Conservation (phyloP, 192 early-diverging fungal genomes). For the Coemansia umbellata region DNA sequence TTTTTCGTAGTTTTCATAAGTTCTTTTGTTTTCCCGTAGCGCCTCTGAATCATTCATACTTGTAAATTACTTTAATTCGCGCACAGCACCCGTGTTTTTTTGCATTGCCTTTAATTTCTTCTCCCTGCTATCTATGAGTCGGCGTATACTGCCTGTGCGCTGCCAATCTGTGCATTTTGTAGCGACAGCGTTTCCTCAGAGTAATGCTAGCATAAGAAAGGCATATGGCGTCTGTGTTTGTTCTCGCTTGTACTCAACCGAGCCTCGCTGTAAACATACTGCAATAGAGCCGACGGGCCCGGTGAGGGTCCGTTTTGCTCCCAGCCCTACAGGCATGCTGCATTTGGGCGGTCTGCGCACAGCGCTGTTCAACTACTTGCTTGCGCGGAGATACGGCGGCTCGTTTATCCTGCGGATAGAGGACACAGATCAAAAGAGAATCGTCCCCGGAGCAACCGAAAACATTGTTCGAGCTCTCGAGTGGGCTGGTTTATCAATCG, state of each 20-base stretch:
- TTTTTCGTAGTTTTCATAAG: too few species aligned
- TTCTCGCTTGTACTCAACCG: not conserved
- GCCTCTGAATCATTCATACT: too few species aligned
- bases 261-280: not conserved
- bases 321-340: constrained; percentile 87
- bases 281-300: constrained; percentile 37
- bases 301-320: constrained; percentile 86
- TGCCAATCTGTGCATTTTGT: too few species aligned
- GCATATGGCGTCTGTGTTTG: too few species aligned
- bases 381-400: constrained; percentile 71
- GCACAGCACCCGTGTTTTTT: too few species aligned
- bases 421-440: constrained; percentile 84
- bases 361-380: constrained; percentile 85
- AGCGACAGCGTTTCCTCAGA: too few species aligned
- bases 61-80: too few species aligned
- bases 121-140: not conserved
- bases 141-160: too few species aligned
- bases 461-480: constrained; percentile 60
- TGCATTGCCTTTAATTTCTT: too few species aligned
- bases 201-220: too few species aligned
- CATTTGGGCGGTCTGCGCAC: constrained; percentile 93
- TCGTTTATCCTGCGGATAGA: constrained; percentile 86
- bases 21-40: too few species aligned
- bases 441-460: constrained; percentile 69
- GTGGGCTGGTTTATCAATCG: constrained; percentile 73